These are phyloP conservation scores for Colletotrichum musae DNA, from an alignment of 2,329 filamentous ascomycete species.

Conservation along the genomic window DNA sequence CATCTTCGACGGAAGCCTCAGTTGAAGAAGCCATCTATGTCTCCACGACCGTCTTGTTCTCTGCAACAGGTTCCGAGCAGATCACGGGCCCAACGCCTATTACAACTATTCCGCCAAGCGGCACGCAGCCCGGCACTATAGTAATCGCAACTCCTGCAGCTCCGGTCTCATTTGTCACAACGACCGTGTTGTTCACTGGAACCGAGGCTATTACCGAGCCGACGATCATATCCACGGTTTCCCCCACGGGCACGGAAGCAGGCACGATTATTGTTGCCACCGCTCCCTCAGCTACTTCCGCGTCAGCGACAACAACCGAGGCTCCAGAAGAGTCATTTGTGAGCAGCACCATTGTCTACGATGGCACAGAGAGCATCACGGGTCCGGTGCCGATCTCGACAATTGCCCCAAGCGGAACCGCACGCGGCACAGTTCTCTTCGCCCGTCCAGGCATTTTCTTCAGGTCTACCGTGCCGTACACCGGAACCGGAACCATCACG, in stretches of 20 bases:
- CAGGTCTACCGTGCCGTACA: not conserved
- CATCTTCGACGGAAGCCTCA: no score
- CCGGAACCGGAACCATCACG: not conserved
- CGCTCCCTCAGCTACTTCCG: not conserved
- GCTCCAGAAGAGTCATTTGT: not conserved
- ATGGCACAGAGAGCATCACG: conserved; percentile 5
- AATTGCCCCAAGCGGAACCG: conserved; percentile 13
- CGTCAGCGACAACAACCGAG: not conserved
- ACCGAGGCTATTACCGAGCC: conserved; percentile 13
- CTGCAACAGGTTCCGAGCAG: not conserved
- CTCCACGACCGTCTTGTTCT: not conserved
- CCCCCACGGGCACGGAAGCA: conserved; percentile 9
- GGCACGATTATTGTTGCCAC: conserved; percentile 30
- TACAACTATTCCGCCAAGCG: conserved; percentile 7
- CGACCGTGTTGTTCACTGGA: conserved; percentile 4
- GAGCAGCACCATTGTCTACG: conserved; percentile 10
- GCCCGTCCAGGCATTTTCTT: not conserved
- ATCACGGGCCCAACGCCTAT: not conserved
- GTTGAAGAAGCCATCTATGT: not conserved
- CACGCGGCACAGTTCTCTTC: conserved; percentile 28
- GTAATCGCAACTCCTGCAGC: not conserved
- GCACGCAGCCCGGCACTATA: not conserved
- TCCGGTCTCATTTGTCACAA: not conserved
- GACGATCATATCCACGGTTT: conserved; percentile 20
- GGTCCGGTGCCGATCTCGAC: conserved; percentile 16